Percentiles rank a stretch among this genome's conserved stretches.
Conservation (phyloP, 345 rosid species). For the Citrus australasica region DNA sequence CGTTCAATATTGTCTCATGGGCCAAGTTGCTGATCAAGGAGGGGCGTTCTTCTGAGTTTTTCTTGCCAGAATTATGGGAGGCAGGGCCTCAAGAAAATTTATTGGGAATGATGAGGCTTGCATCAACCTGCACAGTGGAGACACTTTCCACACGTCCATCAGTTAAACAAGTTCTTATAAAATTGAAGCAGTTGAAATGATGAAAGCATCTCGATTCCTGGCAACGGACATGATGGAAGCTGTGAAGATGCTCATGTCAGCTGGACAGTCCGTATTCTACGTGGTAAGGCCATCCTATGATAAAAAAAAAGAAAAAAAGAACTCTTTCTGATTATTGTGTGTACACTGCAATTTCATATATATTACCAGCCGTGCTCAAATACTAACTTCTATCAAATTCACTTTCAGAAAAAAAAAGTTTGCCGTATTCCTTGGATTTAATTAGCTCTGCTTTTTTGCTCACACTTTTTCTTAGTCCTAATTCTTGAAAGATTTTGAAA, state of each 20-base stretch:
- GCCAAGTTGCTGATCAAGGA: constrained; percentile 54
- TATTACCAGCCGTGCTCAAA: not conserved
- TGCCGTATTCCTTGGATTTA: not conserved
- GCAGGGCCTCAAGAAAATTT: constrained; percentile 46
- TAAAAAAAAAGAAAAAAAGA: not conserved
- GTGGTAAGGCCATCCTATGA: constrained; percentile 12
- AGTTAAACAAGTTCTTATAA: constrained; percentile 53
- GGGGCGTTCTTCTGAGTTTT: constrained; percentile 44
- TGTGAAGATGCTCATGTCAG: not conserved
- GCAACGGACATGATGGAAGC: not conserved
- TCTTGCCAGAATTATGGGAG: constrained; percentile 48
- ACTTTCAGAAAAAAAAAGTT: not conserved
- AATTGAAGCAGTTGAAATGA: constrained; percentile 48
- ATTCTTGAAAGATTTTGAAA: not conserved
- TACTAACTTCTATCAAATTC: not conserved
- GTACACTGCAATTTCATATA: not conserved
- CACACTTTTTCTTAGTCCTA: not conserved
- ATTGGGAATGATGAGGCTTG: constrained; percentile 47
- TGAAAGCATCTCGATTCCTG: constrained; percentile 14
- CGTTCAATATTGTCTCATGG: constrained; percentile 66
- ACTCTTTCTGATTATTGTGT: not conserved
- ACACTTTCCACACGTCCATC: constrained; percentile 48
- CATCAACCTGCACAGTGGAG: constrained; percentile 54
- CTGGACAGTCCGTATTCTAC: constrained; percentile 1
- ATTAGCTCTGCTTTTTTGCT: not conserved